Evolutionary conservation across 768 basidiomycete species (phyloP), one percentile per base, ranked within the genome.

Genomic region (Trametes cingulata): DNA sequence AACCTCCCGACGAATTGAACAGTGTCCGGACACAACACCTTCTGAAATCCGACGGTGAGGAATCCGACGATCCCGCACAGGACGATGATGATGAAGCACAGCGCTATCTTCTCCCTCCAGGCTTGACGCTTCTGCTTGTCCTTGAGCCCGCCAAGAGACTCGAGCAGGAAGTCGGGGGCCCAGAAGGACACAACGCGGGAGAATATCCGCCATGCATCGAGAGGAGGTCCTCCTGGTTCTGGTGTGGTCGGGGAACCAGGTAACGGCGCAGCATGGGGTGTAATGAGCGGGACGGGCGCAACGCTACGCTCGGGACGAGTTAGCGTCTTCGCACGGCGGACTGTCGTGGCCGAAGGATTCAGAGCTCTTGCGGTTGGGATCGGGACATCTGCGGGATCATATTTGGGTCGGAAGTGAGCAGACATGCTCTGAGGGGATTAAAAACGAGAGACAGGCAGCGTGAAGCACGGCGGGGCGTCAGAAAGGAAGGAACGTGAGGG

Each of bases 101-200:
- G 79, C 6, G 94, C 85, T 58, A 96, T 87, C 80, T 98, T 99
- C 75, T 99, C 97, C 70, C 95, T 85, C 97, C 97, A 99, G 1
- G 97, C 97, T 73, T 97, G 93, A 62, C 86, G 79, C 53, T 84
- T 80, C 37, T 83, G 79, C 67, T 82, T 82, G 74, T 95, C 93
- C 70, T 84, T 88, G 71, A 98, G 80, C 45, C 93, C 91, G 58
- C 90, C 91, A 12, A 93, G 40, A 2, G 86, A 84, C 22, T 82
- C 74, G 57, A 98, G 83, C 22, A 93, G 73, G 68, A 89, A 81
- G 46, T 83, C 80, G 24, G 95, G 95, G 1, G 92, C 95, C 94
- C 94, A 98, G 71, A 90, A 95, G 6, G 95, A 94, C 72, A 90
- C 80, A 43, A 91, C 70, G 65, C 82, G 81, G 49, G 92, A 87